These are phyloP conservation scores for Amanita rimosa DNA, from an alignment of 768 basidiomycete species.

Conservation along the genomic window DNA sequence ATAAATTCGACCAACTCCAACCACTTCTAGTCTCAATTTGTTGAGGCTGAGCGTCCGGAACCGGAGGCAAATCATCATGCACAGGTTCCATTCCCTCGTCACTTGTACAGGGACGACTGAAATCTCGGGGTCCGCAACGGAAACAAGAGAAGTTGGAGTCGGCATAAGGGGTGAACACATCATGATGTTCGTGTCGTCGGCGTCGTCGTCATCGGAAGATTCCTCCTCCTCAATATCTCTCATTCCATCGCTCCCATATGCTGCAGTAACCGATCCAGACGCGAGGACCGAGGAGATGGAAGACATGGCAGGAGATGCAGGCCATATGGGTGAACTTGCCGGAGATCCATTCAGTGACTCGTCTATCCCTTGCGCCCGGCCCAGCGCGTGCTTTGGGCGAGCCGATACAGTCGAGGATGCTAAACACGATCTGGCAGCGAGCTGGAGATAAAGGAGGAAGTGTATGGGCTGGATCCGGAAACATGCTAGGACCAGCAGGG, in stretches of 20 bases:
- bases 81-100: background rate
- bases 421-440: slow-evolving; percentile 31
- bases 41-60: background rate
- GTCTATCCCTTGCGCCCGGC: background rate
- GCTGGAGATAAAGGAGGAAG: background rate
- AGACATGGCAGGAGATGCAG: background rate
- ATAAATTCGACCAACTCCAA: slow-evolving; percentile 1
- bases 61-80: background rate
- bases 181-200: slow-evolving; percentile 39
- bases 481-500: background rate
- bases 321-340: background rate
- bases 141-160: slow-evolving; percentile 10
- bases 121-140: slow-evolving; percentile 22
- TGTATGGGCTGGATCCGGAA: background rate
- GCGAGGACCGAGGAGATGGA: slow-evolving; percentile 1
- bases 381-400: slow-evolving; percentile 12
- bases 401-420: slow-evolving; percentile 19
- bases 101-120: slow-evolving; percentile 1
- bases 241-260: background rate
- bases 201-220: slow-evolving; percentile 2
- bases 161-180: slow-evolving; percentile 71
- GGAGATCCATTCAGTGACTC: background rate
- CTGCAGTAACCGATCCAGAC: background rate
- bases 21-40: slow-evolving; percentile 1
- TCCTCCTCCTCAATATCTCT: slow-evolving; percentile 3